Evolutionary conservation across 2,329 filamentous ascomycete species (phyloP), one percentile per base, ranked within the genome.

Genomic region (Exophiala xenobiotica): DNA sequence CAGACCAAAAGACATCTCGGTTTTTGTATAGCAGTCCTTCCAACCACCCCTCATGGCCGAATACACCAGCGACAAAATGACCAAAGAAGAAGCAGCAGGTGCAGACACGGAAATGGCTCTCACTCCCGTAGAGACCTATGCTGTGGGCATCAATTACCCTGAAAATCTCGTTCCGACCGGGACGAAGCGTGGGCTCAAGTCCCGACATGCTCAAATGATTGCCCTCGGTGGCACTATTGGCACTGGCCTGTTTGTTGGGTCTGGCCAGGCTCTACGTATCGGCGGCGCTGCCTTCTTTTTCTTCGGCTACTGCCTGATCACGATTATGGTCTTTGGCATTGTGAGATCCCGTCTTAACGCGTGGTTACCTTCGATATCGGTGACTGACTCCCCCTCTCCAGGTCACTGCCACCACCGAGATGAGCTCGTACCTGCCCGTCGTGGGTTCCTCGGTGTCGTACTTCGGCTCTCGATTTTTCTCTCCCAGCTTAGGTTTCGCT

Each of bases 401-500:
- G n/a, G 9, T 40, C 22, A 18, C 33, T 18, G 35, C 46, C 57
- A 65, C 71, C 61, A 73, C 73, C 27, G 75, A 78, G 61, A 76
- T 77, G 74, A 69, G 73, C 16, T 75, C 70, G 18, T 77, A 72
- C 54, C 60, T 74, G 27, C 74, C 74, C 12, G 69, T 77, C 12
- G 69, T 70, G 4, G 92, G 91, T 65, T 87, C 88, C 18, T 79
- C 83, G 54, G 74, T 80, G 45, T 77, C 75, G 48, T 53, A 41
- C 29, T 16, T 35, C 7, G 71, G 69, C 14, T 67, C 71, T 40
- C 80, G 88, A 41, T 93, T 90, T 72, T 86, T 83, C 63, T 87
- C 92, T 61, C 87, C 87, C 45, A 86, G 87, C 55, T 79, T 92
- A 23, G 88, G 88, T 49, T 92, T 93, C 67, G 80, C 86, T 48